Evolutionary conservation across 2,329 filamentous ascomycete genomes (phyloP), one percentile per base, ranked within the genome.

Genomic region (Epichloe uncinata): DNA sequence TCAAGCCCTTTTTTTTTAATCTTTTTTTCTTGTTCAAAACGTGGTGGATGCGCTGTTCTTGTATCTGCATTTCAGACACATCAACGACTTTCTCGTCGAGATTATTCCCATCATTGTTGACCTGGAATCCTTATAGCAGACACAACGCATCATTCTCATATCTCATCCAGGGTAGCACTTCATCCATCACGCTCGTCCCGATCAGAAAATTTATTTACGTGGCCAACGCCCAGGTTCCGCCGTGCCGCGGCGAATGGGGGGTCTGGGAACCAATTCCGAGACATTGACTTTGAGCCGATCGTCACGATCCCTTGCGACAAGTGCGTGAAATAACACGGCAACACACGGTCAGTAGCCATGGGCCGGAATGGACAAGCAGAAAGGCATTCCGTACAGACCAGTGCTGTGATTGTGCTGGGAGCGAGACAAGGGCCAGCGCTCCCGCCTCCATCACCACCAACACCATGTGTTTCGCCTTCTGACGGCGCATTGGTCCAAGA

Each of bases 401-500:
- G 72, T 56, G 71, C 73, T 30, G 72, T 76, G 22, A 72, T 73
- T 40, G 61, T 76, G 9, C 65, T 74, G 22, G 66, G 68, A 16
- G 58, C 59, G 22, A 59, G 62, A n/a, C 62, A 66, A 35, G 63
- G 63, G 42, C 58, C 66, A 38, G 66, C 67, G 1, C 60, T 69
- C 1, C 71, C 72, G 3, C 72, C 73, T n/a, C 73, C 71, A 0
- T 75, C 73, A 4, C 73, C 74, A 4, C 73, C 73, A 2, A 75
- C 73, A 11, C 73, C 67, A 13, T 64, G 69, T 11, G 62, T 63
- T 15, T 68, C 67, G 1, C 63, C 68, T 0, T 62, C 65, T 12
- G 66, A 66, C 38, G 60, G 58, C 43, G 56, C 60, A 13, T 56
- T 61, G 20, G 68, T 64, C 50, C 58, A 67, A 15, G 59, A 66